Base-by-base conservation (phyloP, 495 filamentous ascomycete genomes). In the Aspergillus homomorphus region DNA sequence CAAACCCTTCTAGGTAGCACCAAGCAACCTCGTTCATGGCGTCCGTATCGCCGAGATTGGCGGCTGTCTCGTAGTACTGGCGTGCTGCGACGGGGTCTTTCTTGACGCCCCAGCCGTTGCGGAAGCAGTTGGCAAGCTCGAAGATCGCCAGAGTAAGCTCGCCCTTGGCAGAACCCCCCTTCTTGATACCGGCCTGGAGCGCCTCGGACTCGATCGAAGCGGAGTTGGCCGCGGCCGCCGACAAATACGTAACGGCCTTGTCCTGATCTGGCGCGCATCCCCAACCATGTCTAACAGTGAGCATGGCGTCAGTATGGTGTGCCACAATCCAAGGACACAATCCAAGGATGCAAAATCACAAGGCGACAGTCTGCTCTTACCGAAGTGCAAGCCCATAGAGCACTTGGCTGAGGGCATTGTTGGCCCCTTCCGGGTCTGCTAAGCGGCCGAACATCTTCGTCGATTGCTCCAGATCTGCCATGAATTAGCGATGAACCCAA, bases 121-220 rank as follows among this genome's bases (percentile, higher is more conserved):
- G 88, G 78, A 96, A 98, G 68, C 89, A 96, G 74, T 98, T 97
- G 26, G 89, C 94, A 18, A 83, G 70, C 62, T 99, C 94, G 69
- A 92, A 98, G 55, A 99, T 96, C 15, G 94, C 94, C 28, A 98
- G 87, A n/a, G 96, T 89, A 52, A 99, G 84, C 75, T 99, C 95
- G 44, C 94, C 93, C 74, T 99, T 99, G 38, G 93, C 94, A 30
- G 89, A 84, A 53, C 95, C 94, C 45, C 94, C 94, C 71, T 93
- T 95, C 76, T 92, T 94, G 71, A 92, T 81, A 5, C 93, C 92
- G 16, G 92, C 87, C 57, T 84, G 74, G 21, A 98, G 83, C 10
- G 94, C 94, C 57, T 89, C 78, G 14, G 87, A 80, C 73, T 98
- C 95, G 53, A 98, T 81, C 22, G 83, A 81, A 21, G 93, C 94